A percentile compares a stretch with the other conserved stretches of the same genome.
Evolutionary conservation across 2,329 filamentous ascomycete genomes (phyloP).

Genomic region (Penicillium sp.): DNA sequence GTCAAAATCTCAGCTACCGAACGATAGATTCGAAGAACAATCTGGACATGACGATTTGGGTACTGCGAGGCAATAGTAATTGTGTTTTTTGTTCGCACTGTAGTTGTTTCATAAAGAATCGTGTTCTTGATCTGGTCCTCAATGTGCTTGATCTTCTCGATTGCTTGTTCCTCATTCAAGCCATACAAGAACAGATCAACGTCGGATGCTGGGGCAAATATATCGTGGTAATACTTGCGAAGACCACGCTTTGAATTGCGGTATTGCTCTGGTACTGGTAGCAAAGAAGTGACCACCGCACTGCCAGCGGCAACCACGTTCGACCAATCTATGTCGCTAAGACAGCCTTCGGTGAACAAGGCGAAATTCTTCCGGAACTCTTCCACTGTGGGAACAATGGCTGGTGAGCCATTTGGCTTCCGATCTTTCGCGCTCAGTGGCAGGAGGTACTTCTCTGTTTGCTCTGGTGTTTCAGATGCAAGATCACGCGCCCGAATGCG

Average conservation of each 20-base stretch:
- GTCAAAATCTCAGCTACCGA: constrained; percentile 81
- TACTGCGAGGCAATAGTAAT: constrained; percentile 85
- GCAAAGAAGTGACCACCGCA: constrained; percentile 74
- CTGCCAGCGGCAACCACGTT: constrained; percentile 82
- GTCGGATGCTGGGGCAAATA: constrained; percentile 79
- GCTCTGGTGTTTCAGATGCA: constrained; percentile 28
- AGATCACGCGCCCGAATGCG: constrained; percentile 36
- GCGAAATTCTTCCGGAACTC: constrained; percentile 79
- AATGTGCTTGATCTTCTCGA: constrained; percentile 83
- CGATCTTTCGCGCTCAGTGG: constrained; percentile 54
- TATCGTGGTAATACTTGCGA: constrained; percentile 77
- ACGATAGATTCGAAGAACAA: constrained; percentile 83
- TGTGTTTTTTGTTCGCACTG: constrained; percentile 81
- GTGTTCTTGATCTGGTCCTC: constrained; percentile 74
- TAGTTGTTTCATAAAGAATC: constrained; percentile 79
- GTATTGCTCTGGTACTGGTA: constrained; percentile 68
- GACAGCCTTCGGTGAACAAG: constrained; percentile 76
- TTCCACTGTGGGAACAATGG: constrained; percentile 65
- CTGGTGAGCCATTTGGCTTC: constrained; percentile 62
- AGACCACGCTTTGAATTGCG: constrained; percentile 61
- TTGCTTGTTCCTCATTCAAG: constrained; percentile 71
- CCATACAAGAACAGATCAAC: constrained; percentile 86
- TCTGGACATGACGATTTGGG: constrained; percentile 80
- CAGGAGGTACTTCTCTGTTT: constrained; percentile 38
- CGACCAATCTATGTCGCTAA: constrained; percentile 75